Evolutionary conservation across 257 asterid genomes (phyloP).

Genomic region (Petunia axillaris): DNA sequence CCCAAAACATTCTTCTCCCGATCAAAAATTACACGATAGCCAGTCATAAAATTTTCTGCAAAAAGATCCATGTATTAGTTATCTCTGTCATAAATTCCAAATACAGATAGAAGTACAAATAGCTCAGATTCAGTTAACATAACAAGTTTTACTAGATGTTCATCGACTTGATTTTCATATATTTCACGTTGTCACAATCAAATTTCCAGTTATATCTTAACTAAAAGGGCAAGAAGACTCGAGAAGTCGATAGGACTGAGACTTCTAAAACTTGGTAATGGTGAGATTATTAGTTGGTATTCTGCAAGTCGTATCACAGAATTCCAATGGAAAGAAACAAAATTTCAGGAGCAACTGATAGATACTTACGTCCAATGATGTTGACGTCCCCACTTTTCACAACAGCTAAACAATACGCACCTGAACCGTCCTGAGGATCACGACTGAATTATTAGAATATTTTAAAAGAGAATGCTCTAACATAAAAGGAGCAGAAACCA

Average conservation of each 20-base stretch:
- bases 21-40: constrained; percentile 78
- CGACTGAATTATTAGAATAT: constrained; percentile 32
- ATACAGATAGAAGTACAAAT: not conserved
- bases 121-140: not conserved
- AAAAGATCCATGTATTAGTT: constrained; percentile 19
- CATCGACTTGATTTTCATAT: not conserved
- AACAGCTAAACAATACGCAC: constrained; percentile 73
- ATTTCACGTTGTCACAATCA: not conserved
- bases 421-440: constrained; percentile 50
- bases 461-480: constrained; percentile 20
- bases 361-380: constrained; percentile 95
- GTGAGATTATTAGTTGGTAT: not conserved
- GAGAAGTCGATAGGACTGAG: not conserved
- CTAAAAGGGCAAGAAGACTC: not conserved
- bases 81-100: not conserved
- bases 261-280: not conserved
- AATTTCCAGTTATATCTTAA: not conserved
- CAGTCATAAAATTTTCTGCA: constrained; percentile 93
- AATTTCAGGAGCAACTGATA: not conserved
- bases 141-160: constrained; percentile 2
- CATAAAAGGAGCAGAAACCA: constrained; percentile 12
- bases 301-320: not conserved
- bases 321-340: not conserved
- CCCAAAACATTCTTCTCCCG: constrained; percentile 90
- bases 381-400: constrained; percentile 74